phyloP scores from a whole-genome alignment of 1,284 basidiomycete genomes.

The Moesziomyces sp. region DNA sequence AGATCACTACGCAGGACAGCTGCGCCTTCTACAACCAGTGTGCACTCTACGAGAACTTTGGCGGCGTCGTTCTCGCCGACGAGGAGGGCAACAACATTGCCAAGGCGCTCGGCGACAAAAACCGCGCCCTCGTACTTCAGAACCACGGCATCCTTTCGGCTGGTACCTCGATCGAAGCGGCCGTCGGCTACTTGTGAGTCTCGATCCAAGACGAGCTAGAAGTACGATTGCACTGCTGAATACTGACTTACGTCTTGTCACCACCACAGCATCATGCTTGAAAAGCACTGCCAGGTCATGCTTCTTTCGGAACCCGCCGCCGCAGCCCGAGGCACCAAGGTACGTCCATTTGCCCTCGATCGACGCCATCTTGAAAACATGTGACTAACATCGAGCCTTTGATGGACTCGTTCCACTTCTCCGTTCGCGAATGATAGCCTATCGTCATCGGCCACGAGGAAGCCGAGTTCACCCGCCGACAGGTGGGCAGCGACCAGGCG shows the following conservation, averaged over 20 bases:
- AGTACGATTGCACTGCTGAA: background rate
- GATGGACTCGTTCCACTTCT: too few relatives aligned
- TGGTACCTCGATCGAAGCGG: constrained; percentile 70
- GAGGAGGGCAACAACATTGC: constrained; percentile 75
- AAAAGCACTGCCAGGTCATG: constrained; percentile 72
- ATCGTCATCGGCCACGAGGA: constrained; percentile 58
- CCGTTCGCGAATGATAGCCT: constrained; percentile 8
- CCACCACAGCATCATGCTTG: constrained; percentile 64
- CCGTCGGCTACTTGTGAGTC: constrained; percentile 67
- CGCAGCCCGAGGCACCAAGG: constrained; percentile 44
- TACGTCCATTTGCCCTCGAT: constrained; percentile 3
- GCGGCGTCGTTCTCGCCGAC: constrained; percentile 74
- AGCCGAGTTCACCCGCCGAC: constrained; percentile 56
- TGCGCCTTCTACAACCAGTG: constrained; percentile 67
- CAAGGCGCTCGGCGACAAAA: constrained; percentile 72
- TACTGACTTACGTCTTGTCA: constrained; percentile 39
- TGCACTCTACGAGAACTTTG: constrained; percentile 69
- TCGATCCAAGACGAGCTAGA: too few relatives aligned
- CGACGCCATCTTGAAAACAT: background rate
- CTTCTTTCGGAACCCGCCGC: constrained; percentile 71
- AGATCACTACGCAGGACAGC: constrained; percentile 69
- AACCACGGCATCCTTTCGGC: constrained; percentile 74
- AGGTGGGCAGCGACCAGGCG: constrained; percentile 51
- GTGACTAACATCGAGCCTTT: background rate
- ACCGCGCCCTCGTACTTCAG: constrained; percentile 70